These are phyloP conservation scores for Boletus sp. DNA, from an alignment of 768 basidiomycete species.

Conservation along the genomic window DNA sequence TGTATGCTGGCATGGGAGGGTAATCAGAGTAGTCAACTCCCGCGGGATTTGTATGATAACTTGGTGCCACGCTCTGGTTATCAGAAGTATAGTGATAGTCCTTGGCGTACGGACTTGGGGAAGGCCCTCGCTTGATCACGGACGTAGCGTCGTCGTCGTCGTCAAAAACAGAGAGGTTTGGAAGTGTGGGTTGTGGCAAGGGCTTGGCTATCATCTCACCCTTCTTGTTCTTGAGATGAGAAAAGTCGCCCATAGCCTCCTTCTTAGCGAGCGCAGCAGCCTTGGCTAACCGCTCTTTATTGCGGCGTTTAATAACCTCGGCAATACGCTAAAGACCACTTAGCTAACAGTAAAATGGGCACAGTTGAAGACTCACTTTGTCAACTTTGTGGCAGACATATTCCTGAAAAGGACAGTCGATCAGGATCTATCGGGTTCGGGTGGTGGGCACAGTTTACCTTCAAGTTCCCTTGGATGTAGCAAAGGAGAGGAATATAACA, in stretches of 20 bases:
- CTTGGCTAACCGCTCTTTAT: constrained; percentile 78
- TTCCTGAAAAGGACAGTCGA: constrained; percentile 50
- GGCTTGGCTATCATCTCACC: constrained; percentile 78
- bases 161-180: constrained; percentile 85
- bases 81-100: constrained; percentile 57
- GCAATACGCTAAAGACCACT: constrained; percentile 68
- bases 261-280: constrained; percentile 82
- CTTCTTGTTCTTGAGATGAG: constrained; percentile 91
- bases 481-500: constrained; percentile 92
- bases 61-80: constrained; percentile 37
- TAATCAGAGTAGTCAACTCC: constrained; percentile 46
- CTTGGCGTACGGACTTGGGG: constrained; percentile 53
- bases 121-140: constrained; percentile 50
- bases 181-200: constrained; percentile 91
- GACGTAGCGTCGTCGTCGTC: constrained; percentile 53
- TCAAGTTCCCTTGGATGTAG: constrained; percentile 95
- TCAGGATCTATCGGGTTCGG: not conserved
- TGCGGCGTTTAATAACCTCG: constrained; percentile 88
- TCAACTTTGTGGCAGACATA: constrained; percentile 99
- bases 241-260: constrained; percentile 87
- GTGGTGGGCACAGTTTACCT: constrained; percentile 45
- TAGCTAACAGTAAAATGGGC: constrained; percentile 7
- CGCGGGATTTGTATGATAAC: constrained; percentile 36
- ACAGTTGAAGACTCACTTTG: constrained; percentile 55
- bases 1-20: constrained; percentile 76